Percentiles rank a stretch among this genome's conserved stretches.
Conservation (phyloP, 495 filamentous ascomycete genomes). For the Penicillium odoratum region DNA sequence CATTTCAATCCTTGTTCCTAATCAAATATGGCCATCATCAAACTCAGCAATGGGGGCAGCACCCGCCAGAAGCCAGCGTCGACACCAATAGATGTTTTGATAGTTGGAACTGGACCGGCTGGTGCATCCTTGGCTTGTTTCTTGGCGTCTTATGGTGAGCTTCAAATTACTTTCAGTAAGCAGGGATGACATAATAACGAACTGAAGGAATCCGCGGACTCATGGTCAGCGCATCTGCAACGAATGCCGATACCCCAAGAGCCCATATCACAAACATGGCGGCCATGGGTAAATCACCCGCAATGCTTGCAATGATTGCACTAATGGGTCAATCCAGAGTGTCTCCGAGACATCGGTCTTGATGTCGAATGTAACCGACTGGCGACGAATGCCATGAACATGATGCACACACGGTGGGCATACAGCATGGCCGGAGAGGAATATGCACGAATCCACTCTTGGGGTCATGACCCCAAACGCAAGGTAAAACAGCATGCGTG, state of each 20-base stretch:
- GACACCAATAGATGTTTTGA: constrained; percentile 45
- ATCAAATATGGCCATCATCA: constrained; percentile 15
- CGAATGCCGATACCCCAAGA: constrained; percentile 52
- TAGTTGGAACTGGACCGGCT: constrained; percentile 57
- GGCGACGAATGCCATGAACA: constrained; percentile 38
- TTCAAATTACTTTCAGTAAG: neutral
- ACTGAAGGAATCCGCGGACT: constrained; percentile 46
- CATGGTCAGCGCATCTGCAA: constrained; percentile 45
- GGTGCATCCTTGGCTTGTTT: constrained; percentile 57
- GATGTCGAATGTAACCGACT: constrained; percentile 42
- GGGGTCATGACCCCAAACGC: constrained; percentile 50
- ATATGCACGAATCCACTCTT: constrained; percentile 52
- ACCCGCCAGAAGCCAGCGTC: neutral
- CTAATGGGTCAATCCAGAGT: constrained; percentile 35
- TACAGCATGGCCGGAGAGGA: constrained; percentile 56
- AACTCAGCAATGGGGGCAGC: constrained; percentile 10
- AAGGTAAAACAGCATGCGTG: constrained; percentile 23
- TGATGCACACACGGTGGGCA: constrained; percentile 54
- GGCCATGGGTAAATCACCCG: constrained; percentile 34
- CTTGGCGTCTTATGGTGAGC: constrained; percentile 49
- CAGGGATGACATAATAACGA: constrained; percentile 1
- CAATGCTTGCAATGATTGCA: constrained; percentile 2
- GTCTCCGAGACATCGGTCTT: constrained; percentile 56
- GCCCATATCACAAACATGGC: constrained; percentile 59
- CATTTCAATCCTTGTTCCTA: neutral